phyloP scores from a whole-genome alignment of 129 eudicot genomes.

The Deinandra increscens region DNA sequence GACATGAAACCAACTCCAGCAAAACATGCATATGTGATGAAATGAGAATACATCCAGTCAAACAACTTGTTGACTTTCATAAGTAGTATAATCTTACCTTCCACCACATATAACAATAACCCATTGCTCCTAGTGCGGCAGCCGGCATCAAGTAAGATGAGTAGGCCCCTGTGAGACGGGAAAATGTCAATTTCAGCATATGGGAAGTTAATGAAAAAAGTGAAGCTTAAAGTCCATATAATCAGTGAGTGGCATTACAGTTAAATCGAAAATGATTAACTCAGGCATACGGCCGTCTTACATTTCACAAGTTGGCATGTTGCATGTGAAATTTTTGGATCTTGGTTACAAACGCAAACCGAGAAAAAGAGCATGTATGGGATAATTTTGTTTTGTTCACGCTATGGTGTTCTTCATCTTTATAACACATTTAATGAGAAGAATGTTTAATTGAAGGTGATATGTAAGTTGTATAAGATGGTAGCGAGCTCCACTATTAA shows the following conservation, averaged over 20 bases:
- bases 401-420: not conserved
- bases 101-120: conserved; percentile 98
- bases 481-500: not conserved
- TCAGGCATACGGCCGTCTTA: not conserved
- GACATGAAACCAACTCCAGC: not conserved
- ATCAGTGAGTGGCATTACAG: not conserved
- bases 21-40: not conserved
- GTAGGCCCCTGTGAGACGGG: conserved; percentile 45
- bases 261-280: not conserved
- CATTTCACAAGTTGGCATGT: conserved; percentile 8
- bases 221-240: not conserved
- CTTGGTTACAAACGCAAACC: not conserved
- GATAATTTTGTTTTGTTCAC: not conserved
- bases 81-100: conserved; percentile 44
- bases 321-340: not conserved
- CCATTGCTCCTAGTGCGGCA: conserved; percentile 90
- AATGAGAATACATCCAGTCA: not conserved
- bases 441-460: not conserved
- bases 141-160: conserved; percentile 88
- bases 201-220: not conserved
- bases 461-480: not conserved
- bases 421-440: not conserved
- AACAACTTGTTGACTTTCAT: not conserved
- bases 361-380: too few relatives aligned
- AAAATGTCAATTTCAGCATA: conserved; percentile 3